Evolutionary conservation across 2,329 filamentous ascomycete genomes (phyloP), one percentile per base, ranked within the genome.

Genomic region (Zasmidium angulare): DNA sequence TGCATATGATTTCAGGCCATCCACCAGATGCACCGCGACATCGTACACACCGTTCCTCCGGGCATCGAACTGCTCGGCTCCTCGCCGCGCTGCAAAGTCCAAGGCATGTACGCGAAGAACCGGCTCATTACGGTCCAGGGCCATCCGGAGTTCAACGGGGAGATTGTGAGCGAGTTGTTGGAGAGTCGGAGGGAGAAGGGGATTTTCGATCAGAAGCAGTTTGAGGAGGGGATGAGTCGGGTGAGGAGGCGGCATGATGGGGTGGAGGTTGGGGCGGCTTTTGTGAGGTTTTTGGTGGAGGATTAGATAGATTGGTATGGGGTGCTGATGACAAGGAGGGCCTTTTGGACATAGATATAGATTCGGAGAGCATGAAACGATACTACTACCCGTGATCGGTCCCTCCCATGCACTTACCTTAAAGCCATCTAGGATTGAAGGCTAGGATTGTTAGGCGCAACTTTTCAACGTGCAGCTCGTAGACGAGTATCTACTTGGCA

Each of bases 11-110:
- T 21, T 14, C 67, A 89, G 87, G 81, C 81, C 22, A 84, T 96
- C 62, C 88, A 93, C 72, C 90, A 96, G 75, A 93, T 96, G 89
- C 91, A 96, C 75, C 85, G 86, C 64, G 91, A 97, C 71, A 84
- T 89, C 40, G 88, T 93, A 3, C 83, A 82, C 66, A 75, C 80
- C 21, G 85, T 86, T 56, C 90, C 91, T 0, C 69, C 79, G 4
- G 84, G 82, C 55, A 83, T 88, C 1, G 80, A 87, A 57, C 75
- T 79, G 1, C 80, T 96, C 1, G 91, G 86, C 1, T 82, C 80
- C 46, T 89, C 89, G 1, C 80, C 82, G 2, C 76, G 81, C 49
- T 96, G 91, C 76, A 77, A 81, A 10, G 86, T 91, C n/a, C 91
- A 96, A 74, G 89, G 87, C 62, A 91, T 96, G 84, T 89, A 95